Conservation (phyloP, 257 asterid genomes). For the Linderniella brevidens region DNA sequence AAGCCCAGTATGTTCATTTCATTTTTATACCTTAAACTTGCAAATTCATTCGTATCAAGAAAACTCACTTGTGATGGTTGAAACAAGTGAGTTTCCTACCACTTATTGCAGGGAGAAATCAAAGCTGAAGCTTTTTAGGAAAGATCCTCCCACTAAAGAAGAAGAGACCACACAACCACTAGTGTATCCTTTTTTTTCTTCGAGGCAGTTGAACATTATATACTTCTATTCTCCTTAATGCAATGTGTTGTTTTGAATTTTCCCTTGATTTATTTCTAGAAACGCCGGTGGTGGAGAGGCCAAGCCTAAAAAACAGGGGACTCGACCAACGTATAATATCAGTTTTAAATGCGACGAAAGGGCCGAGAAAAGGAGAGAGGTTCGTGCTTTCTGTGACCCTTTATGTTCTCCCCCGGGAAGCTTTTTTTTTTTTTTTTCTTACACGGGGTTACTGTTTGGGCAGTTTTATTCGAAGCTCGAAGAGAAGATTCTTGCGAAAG, state of each 20-base stretch:
- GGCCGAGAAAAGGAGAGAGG: constrained; percentile 95
- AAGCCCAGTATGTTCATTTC: constrained; percentile 12
- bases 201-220: constrained; percentile 4
- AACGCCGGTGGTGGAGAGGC: constrained; percentile 59
- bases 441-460: background rate
- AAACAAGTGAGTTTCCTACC: constrained; percentile 11
- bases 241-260: constrained; percentile 4
- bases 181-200: constrained; percentile 28
- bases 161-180: constrained; percentile 29
- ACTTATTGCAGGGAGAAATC: constrained; percentile 28
- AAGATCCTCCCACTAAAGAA: constrained; percentile 20
- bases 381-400: constrained; percentile 15
- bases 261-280: constrained; percentile 36
- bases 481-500: constrained; percentile 88
- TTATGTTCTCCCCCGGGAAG: too few relatives aligned
- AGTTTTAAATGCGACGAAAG: constrained; percentile 87
- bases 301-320: constrained; percentile 42
- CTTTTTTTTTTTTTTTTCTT: too few relatives aligned
- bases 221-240: background rate
- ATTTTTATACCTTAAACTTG: constrained; percentile 15
- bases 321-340: constrained; percentile 66
- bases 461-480: constrained; percentile 87
- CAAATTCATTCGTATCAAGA: background rate
- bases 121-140: constrained; percentile 22
- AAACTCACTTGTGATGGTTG: constrained; percentile 1